phyloP scores from a whole-genome alignment of 75 land plant genomes.

The Adiantum capillusveneris region DNA sequence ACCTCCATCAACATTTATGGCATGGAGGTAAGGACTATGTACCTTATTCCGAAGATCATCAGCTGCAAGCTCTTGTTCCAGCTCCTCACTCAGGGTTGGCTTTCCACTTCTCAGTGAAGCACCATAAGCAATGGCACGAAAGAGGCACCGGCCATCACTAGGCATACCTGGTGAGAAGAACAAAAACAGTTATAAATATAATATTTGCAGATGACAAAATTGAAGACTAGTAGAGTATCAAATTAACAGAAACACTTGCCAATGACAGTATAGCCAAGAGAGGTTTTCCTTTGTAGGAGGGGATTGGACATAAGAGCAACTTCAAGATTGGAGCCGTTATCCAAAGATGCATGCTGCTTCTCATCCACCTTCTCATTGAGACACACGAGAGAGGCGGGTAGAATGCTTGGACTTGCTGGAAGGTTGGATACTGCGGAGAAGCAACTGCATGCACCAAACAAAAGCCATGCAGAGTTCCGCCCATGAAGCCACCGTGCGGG shows the following conservation, averaged over 20 bases:
- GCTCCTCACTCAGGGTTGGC: conserved; percentile 13
- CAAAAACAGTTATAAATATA: neutral
- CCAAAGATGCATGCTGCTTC: conserved; percentile 7
- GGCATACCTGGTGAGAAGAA: conserved; percentile 20
- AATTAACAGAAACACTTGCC: conserved; percentile 18
- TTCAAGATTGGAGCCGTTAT: no score
- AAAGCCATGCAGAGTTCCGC: conserved; percentile 71
- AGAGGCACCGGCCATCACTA: conserved; percentile 36
- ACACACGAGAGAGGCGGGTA: neutral
- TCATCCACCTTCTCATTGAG: neutral
- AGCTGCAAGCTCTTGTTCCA: conserved; percentile 25
- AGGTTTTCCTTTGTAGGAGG: conserved; percentile 31
- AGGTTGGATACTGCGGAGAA: conserved; percentile 25
- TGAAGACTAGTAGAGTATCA: neutral
- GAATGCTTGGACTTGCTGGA: neutral
- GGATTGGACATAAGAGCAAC: neutral
- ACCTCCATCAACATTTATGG: neutral
- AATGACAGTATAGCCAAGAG: conserved; percentile 30
- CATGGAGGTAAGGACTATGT: neutral
- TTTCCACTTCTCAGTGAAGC: conserved; percentile 16
- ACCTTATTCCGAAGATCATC: conserved; percentile 30
- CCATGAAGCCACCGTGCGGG: conserved; percentile 85
- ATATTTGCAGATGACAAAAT: neutral
- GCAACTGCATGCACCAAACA: conserved; percentile 69
- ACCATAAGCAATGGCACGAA: conserved; percentile 36